phyloP scores from a whole-genome alignment of 2,329 filamentous ascomycete genomes.

The Colletotrichum eremochloae region DNA sequence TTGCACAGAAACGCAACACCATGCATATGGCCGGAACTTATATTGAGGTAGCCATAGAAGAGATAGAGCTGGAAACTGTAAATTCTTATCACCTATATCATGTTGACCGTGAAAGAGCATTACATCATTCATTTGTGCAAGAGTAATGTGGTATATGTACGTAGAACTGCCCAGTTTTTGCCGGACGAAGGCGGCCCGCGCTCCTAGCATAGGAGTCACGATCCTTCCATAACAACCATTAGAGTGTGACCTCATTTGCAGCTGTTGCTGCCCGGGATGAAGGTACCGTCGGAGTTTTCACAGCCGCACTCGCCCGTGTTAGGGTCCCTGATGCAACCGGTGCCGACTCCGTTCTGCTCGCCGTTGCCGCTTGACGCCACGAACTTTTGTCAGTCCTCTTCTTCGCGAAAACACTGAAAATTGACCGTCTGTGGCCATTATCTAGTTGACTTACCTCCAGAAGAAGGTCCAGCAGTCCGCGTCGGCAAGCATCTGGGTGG shows the following conservation, averaged over 20 bases:
- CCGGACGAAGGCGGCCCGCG: neutral
- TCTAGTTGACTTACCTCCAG: constrained; percentile 34
- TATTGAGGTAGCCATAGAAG: neutral
- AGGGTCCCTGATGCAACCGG: constrained; percentile 38
- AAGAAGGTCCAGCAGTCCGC: constrained; percentile 40
- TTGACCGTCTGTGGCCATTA: fast-evolving
- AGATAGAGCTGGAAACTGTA: neutral
- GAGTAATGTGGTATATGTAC: constrained; percentile 4
- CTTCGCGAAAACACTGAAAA: neutral
- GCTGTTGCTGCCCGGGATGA: constrained; percentile 29
- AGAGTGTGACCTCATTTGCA: constrained; percentile 12
- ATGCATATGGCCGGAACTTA: neutral
- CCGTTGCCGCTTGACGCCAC: constrained; percentile 19
- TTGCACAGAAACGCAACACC: neutral
- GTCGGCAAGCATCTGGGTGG: constrained; percentile 29
- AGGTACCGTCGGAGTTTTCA: constrained; percentile 39
- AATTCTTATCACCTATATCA: no score
- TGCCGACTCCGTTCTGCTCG: constrained; percentile 14
- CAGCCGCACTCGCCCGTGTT: constrained; percentile 37
- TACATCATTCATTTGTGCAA: neutral
- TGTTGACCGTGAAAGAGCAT: fast-evolving
- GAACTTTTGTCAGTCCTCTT: neutral
- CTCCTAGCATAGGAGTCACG: neutral
- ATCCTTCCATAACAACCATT: no score
- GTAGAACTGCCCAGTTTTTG: neutral